Base-by-base conservation (phyloP, 345 rosid genomes). In the Eutrema yunnanense region DNA sequence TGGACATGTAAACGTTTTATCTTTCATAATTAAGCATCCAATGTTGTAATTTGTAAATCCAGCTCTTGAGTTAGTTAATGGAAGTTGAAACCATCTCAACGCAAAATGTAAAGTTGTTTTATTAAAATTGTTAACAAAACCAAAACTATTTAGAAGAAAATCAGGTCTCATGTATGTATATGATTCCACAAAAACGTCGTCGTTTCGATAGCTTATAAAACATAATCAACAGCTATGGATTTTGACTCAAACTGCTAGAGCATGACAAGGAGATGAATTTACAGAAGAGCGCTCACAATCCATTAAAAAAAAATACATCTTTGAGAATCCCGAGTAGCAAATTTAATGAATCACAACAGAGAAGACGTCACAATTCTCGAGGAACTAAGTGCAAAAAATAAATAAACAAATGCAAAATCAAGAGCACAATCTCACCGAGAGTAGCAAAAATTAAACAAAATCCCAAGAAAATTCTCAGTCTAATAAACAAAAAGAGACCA, bases 341-440 rank as follows among this genome's bases (percentile, higher is more conserved):
- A 42, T 11, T 68, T 4, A 68, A 43, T 27, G 43, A 67, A 53
- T 61, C 37, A 75, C 79, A 69, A 67, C 16, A 75, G 22, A 75
- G 73, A 61, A 68, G 43, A 68, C 50, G 65, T 51, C 79, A 62
- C 16, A 11, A 16, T 22, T 36, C 52, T 52, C 69, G 19, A 73
- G 29, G 30, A 53, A 41, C 10, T 33, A 12, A 33, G 34, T 57
- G 42, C 14, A 14, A 12, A 66, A 38, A 12, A 8, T 33, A 33
- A 9, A 34, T 37, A 37, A 67, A 54, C 48, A 19, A 19, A 19
- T 19, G 19, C 19, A 19, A 19, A 19, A 19, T 19, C 19, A 19
- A 19, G 19, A 19, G 19, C 19, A 19, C 19, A 19, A 19, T 19
- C 19, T 19, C 19, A 19, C 19, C 19, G 19, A 19, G 1, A 19